phyloP scores from a whole-genome alignment of 208 protist genomes.

The Wallacemonas sp. region DNA sequence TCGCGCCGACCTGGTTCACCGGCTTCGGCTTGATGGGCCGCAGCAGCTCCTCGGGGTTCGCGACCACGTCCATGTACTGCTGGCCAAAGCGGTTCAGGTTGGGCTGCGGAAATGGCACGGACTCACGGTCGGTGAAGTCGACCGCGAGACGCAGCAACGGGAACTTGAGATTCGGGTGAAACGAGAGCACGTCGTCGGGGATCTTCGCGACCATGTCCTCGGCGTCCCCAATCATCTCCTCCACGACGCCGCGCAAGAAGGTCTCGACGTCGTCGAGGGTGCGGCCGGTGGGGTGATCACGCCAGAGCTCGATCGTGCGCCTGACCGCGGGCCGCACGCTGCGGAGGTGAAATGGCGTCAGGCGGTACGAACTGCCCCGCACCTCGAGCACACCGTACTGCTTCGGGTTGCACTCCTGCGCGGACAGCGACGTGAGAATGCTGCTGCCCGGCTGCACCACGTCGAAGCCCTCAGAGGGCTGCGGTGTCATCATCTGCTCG shows the following conservation, averaged over 20 bases:
- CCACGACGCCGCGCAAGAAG: conserved; percentile 71
- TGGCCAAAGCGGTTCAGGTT: conserved; percentile 90
- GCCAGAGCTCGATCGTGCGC: conserved; percentile 74
- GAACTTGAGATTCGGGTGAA: conserved; percentile 83
- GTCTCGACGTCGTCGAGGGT: conserved; percentile 86
- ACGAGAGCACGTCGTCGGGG: conserved; percentile 73
- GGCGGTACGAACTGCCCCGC: conserved; percentile 70
- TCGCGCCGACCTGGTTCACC: conserved; percentile 16
- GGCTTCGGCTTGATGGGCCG: conserved; percentile 70
- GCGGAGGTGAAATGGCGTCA: conserved; percentile 88
- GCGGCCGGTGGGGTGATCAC: conserved; percentile 51
- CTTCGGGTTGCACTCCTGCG: conserved; percentile 95
- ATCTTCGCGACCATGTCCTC: conserved; percentile 68
- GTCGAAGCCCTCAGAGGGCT: conserved; percentile 77
- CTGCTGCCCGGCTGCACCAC: conserved; percentile 98
- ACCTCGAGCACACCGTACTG: conserved; percentile 92
- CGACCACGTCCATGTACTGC: conserved; percentile 88
- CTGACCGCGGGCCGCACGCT: conserved; percentile 94
- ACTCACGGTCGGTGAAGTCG: conserved; percentile 76
- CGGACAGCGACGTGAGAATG: conserved; percentile 94
- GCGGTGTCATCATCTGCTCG: conserved; percentile 95
- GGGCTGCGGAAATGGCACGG: conserved; percentile 80
- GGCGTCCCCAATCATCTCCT: conserved; percentile 80
- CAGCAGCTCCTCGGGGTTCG: conserved; percentile 82
- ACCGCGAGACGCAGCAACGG: conserved; percentile 85